Conservation (phyloP, 1,284 basidiomycete genomes). For the Porphyrellus sp. region DNA sequence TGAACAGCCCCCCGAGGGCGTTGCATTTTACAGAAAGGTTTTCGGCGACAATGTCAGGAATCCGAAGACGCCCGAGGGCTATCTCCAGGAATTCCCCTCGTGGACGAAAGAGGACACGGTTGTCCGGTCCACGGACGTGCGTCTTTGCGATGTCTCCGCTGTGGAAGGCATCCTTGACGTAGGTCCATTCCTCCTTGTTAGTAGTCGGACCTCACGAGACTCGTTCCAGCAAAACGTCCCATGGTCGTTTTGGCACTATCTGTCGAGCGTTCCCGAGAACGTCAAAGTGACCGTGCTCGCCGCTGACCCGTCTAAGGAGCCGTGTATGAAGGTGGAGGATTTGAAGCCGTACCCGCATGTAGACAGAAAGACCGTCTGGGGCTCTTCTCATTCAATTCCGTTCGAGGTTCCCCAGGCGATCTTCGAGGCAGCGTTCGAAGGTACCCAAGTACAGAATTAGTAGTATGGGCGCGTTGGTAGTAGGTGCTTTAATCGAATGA, state of each 20-base stretch:
- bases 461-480: background rate
- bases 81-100: background rate
- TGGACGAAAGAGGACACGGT: constrained; percentile 4
- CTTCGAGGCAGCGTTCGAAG: constrained; percentile 12
- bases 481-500: background rate
- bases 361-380: constrained; percentile 3
- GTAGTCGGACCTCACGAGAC: background rate
- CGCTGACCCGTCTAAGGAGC: constrained; percentile 17
- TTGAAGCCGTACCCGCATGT: background rate
- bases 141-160: constrained; percentile 5
- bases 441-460: background rate
- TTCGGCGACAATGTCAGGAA: background rate
- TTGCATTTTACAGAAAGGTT: accelerated
- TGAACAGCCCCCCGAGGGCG: background rate
- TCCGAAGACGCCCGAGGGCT: background rate
- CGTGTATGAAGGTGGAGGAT: constrained; percentile 1
- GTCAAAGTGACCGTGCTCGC: constrained; percentile 14
- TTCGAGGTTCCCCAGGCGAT: constrained; percentile 11
- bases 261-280: constrained; percentile 11
- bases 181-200: background rate
- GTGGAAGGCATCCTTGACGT: constrained; percentile 12
- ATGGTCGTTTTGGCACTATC: constrained; percentile 14
- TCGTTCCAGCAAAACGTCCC: constrained; percentile 19
- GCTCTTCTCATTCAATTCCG: constrained; percentile 9
- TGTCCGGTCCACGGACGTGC: background rate